A percentile compares a stretch with the other conserved stretches of the same genome.
Evolutionary conservation across 192 early-diverging fungal species (phyloP).

Genomic region (Linnemannia elongata): DNA sequence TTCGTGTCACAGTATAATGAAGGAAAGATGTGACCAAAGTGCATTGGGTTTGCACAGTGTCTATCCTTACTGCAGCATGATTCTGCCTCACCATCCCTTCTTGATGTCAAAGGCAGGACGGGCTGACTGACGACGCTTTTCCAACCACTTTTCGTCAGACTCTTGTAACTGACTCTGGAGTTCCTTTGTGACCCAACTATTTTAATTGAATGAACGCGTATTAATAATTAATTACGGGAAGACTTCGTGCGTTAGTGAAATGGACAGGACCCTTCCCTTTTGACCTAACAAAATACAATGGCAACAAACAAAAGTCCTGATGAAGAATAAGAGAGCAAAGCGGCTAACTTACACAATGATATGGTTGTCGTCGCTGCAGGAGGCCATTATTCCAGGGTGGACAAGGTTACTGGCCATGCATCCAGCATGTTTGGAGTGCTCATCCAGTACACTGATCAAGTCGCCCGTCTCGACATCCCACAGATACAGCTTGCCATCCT

Average conservation of each 20-base stretch:
- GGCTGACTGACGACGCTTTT: neutral
- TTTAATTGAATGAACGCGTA: neutral
- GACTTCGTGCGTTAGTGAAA: neutral
- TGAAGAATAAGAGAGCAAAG: neutral
- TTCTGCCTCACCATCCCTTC: constrained; percentile 29
- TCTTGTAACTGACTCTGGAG: constrained; percentile 11
- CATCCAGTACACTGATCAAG: constrained; percentile 22
- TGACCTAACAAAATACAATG: neutral
- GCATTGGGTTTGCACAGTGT: neutral
- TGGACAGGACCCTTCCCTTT: too few relatives aligned
- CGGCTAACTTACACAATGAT: constrained; percentile 27
- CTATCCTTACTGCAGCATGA: neutral
- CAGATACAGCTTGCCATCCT: constrained; percentile 28
- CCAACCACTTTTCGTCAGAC: constrained; percentile 37
- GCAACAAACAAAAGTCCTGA: neutral
- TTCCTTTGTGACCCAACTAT: constrained; percentile 30
- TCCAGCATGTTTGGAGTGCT: constrained; percentile 33
- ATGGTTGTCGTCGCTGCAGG: constrained; percentile 35
- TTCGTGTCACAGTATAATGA: neutral
- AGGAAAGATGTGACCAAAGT: neutral
- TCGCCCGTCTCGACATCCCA: constrained; percentile 44
- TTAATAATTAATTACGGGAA: neutral
- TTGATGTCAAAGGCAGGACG: constrained; percentile 26
- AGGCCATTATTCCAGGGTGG: constrained; percentile 30
- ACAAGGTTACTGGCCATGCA: neutral